A percentile compares a stretch with the other conserved stretches of the same genome.
Evolutionary conservation across 345 rosid species (phyloP).

Genomic region (Combretum micranthum): DNA sequence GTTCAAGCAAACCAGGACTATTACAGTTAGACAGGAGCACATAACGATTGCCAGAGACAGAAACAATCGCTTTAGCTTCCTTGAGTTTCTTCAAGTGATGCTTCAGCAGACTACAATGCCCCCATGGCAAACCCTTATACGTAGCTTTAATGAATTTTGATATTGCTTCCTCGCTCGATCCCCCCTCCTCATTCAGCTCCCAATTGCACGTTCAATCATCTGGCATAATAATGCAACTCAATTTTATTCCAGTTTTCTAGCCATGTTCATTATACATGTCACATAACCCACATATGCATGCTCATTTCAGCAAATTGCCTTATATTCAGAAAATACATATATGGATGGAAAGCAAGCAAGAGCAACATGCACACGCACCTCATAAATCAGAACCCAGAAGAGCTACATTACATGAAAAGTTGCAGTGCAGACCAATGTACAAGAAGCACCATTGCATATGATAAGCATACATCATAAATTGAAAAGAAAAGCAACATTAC

Average conservation of each 20-base stretch:
- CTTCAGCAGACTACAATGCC: conserved; percentile 26
- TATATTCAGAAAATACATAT: no score
- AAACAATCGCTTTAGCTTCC: conserved; percentile 24
- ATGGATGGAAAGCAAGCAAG: no score
- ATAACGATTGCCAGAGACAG: conserved; percentile 18
- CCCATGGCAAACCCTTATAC: conserved; percentile 30
- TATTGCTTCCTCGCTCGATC: conserved; percentile 23
- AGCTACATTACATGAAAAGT: no score
- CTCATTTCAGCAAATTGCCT: no score
- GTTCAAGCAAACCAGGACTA: background rate
- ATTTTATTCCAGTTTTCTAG: background rate
- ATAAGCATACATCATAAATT: background rate
- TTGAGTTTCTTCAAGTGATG: conserved; percentile 30
- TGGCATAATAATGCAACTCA: background rate
- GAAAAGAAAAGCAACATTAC: background rate
- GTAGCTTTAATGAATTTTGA: conserved; percentile 16
- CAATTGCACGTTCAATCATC: conserved; percentile 33
- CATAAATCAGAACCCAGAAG: no score
- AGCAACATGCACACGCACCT: no score
- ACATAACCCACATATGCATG: background rate
- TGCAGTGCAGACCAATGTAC: background rate
- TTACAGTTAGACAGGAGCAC: conserved; percentile 10
- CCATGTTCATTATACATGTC: background rate
- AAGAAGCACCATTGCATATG: background rate
- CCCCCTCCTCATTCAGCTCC: conserved; percentile 28